Evolutionary conservation across 2,329 filamentous ascomycete species (phyloP).

Genomic region (Sporothrix humicola): DNA sequence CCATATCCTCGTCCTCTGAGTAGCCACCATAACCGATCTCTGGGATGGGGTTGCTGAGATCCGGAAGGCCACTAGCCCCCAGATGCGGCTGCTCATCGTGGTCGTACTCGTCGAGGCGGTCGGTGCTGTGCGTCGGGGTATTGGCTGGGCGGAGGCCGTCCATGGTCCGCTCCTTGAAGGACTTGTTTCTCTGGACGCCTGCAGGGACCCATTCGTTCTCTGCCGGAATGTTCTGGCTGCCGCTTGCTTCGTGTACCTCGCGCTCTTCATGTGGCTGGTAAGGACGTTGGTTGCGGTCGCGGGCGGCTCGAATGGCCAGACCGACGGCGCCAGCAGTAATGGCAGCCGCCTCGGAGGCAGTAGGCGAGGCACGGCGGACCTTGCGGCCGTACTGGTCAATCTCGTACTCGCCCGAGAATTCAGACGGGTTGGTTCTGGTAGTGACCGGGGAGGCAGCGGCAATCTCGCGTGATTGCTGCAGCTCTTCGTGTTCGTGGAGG

Average conservation of each 20-base stretch:
- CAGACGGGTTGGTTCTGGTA: constrained; percentile 40
- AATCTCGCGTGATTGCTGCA: constrained; percentile 46
- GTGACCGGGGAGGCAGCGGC: constrained; percentile 41
- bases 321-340: constrained; percentile 63
- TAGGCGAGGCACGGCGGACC: constrained; percentile 59
- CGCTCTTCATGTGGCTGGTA: constrained; percentile 34
- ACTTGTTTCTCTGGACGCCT: constrained; percentile 65
- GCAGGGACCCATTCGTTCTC: constrained; percentile 50
- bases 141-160: constrained; percentile 59
- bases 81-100: constrained; percentile 55
- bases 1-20: constrained; percentile 66
- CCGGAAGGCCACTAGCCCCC: constrained; percentile 72
- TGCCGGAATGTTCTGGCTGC: background rate
- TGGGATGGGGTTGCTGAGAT: constrained; percentile 72
- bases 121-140: constrained; percentile 64
- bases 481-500: constrained; percentile 17
- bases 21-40: constrained; percentile 71
- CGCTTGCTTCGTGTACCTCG: constrained; percentile 36
- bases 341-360: constrained; percentile 59
- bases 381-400: constrained; percentile 64
- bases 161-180: constrained; percentile 69
- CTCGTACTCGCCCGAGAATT: constrained; percentile 61
- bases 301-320: constrained; percentile 58
- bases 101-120: constrained; percentile 59
- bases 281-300: constrained; percentile 53